phyloP scores from a whole-genome alignment of 441 rosid genomes.

The Syzygium syzygioides region DNA sequence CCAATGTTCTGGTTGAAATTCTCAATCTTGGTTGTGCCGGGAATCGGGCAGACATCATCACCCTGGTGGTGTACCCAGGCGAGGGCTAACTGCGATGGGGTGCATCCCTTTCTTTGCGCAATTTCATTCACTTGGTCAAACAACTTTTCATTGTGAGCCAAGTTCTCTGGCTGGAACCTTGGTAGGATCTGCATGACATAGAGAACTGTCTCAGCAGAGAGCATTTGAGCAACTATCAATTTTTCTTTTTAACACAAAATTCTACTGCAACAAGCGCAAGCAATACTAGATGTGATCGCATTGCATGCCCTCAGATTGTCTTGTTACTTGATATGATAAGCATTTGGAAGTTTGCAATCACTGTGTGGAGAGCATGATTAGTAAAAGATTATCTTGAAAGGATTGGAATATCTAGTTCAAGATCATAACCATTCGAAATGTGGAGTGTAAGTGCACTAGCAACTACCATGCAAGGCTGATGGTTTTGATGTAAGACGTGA shows the following conservation, averaged over 20 bases:
- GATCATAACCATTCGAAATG: neutral
- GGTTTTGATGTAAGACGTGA: neutral
- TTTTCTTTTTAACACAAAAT: neutral
- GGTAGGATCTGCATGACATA: neutral
- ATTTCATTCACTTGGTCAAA: constrained; percentile 5
- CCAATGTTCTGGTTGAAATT: neutral
- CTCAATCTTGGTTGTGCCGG: neutral
- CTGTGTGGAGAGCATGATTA: neutral
- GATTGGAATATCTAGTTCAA: neutral
- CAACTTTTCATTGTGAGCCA: constrained; percentile 4
- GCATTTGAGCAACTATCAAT: neutral
- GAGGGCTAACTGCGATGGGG: neutral
- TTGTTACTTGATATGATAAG: neutral
- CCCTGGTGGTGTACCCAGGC: neutral
- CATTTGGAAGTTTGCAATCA: neutral
- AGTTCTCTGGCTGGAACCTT: constrained; percentile 12
- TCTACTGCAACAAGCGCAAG: neutral
- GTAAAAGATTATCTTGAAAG: neutral
- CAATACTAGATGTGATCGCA: neutral
- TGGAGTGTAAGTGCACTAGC: neutral
- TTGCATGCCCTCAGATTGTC: neutral
- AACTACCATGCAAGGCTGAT: neutral
- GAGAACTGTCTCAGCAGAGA: neutral
- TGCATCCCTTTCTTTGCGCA: neutral
- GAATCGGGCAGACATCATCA: neutral